Evolutionary conservation across 176 grass and related monocot species (phyloP), one percentile per base, ranked within the genome.

Genomic region (Olyra latifolia): DNA sequence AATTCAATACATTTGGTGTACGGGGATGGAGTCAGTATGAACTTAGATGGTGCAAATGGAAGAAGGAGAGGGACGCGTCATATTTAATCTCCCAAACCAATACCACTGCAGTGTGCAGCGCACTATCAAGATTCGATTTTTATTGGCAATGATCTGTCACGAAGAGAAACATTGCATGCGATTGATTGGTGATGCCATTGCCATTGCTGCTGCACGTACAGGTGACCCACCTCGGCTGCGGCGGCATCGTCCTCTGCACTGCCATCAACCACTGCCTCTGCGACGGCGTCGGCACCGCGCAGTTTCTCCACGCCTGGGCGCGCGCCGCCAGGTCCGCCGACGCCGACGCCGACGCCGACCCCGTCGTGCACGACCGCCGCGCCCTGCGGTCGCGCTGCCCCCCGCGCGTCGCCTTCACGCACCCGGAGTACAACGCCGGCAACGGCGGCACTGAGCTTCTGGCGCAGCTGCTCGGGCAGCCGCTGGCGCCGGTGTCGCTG

Each of bases 221-320:
- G 95, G 95, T 91, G 63, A 98, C 95, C 19, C 81, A 87, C 67
- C 85, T 98, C 8, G 89, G 82, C 16, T 98, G 95, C 86, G 95
- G 92, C 38, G 95, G 95, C 17, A 86, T 93, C 83, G 84, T 93
- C 22, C 78, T 98, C 49, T 95, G 90, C 83, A 95, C 90, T 2
- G 90, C 86, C 38, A 95, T 98, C 71, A 95, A 79, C 86, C 95
- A 98, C 85, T 95, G 95, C 74, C 81, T 98, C 70, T 93, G 92
- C 64, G 95, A 98, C 72, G 95, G 92, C 69, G 79, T 98, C 39
- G 95, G 89, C 17, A 87, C 92, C 29, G 88, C 95, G 20, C 88
- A 95, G 48, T 98, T 98, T 53, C 92, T 98, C 53, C 83, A 93
- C 29, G 90, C 95, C 17, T 95, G 95, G 92, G 95, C 92, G 12